Conservation (phyloP, 2,329 filamentous ascomycete species). For the Calonectria crousiana region DNA sequence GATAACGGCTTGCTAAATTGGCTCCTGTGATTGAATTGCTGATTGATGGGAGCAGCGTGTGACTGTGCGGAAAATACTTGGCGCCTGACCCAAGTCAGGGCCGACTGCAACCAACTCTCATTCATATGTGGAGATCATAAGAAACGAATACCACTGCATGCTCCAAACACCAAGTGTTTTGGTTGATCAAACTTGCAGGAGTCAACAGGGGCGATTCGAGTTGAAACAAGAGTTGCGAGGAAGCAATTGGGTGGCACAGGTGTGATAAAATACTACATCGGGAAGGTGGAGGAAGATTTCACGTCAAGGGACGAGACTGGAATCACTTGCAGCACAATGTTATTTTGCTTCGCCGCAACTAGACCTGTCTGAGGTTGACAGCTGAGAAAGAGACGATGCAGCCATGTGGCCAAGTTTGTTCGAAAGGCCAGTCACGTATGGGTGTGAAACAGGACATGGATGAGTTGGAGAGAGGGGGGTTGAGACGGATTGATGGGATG, state of each 20-base stretch:
- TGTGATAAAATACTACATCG: not conserved
- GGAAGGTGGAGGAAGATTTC: not conserved
- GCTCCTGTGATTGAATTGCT: not conserved
- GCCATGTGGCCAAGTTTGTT: not conserved
- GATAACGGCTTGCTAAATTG: not conserved
- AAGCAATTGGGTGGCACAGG: not conserved
- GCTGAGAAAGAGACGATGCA: not conserved
- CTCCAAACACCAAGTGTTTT: not conserved
- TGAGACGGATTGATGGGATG: not conserved
- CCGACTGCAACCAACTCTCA: not conserved
- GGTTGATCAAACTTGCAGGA: not conserved
- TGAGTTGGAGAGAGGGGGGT: not conserved
- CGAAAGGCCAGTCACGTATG: not conserved
- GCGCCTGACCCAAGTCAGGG: not conserved
- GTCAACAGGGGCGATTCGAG: not conserved
- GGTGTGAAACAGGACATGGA: constrained; percentile 2
- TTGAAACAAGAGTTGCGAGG: not conserved
- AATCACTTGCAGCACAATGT: not conserved
- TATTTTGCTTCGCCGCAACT: not conserved
- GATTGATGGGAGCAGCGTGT: not conserved
- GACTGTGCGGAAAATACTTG: not conserved
- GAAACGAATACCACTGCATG: not conserved
- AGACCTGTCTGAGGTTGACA: not conserved
- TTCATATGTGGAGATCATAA: not conserved
- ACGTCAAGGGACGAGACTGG: not conserved